Evolutionary conservation across 164 flowering plant species (phyloP), one percentile per base, ranked within the genome.

Genomic region (Dillenia turbinata): DNA sequence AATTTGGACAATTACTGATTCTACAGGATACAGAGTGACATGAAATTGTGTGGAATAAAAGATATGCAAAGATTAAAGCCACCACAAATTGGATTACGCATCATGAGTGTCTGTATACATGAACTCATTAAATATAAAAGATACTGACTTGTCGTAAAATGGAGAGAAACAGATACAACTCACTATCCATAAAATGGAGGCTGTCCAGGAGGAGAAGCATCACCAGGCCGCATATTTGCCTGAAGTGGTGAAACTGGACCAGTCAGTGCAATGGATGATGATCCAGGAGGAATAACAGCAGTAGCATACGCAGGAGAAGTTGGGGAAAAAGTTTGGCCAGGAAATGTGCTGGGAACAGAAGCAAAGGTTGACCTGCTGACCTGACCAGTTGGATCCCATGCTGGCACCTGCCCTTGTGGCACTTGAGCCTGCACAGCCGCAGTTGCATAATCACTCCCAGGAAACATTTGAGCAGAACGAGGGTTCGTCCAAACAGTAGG

Each of bases 301-400:
- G 65, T 16, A 6, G 72, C 46, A 60, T 79, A 81, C 3, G 70
- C 69, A 47, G 81, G 71, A 7, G 81, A 14, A 5, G 81, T 43
- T 17, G 77, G 64, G 10, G 49, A 57, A 60, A n/a, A 77, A 61
- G 78, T 52, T 71, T 79, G 85, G 47, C 86, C 81, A 40, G 85
- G 81, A 73, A 64, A 77, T 47, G 79, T 62, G 52, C 68, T 61
- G n/a, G 83, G 69, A 44, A 44, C 81, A 1, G 84, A 64, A 12
- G 60, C 66, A 68, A 67, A 83, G 15, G 71, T 64, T 45, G 53
- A 62, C 45, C 83, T 64, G 13, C 73, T 73, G 0, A 75, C 71
- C 60, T 77, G 85, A 65, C 68, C 50, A 59, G 58, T 63, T 33
- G 88, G 83, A 71, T 79, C 80, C 90, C 96, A 86, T 22, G 83